Evolutionary conservation across 331 rosid genomes (phyloP).

Genomic region (Saraca asoca): DNA sequence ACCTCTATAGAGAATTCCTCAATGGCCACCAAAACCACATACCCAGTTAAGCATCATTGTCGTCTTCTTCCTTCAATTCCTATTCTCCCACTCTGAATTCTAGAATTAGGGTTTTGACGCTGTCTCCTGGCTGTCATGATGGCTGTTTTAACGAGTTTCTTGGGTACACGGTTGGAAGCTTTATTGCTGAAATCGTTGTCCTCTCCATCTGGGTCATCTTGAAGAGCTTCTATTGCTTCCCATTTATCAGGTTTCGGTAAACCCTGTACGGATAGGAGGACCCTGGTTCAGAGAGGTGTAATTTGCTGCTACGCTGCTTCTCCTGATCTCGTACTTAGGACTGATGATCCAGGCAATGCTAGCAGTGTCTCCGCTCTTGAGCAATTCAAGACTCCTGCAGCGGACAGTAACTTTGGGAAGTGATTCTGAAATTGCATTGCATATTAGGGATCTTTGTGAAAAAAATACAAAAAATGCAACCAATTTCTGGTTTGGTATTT

Average conservation of each 20-base stretch:
- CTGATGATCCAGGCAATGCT: slow-evolving; percentile 29
- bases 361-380: slow-evolving; percentile 69
- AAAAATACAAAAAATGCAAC: too few species aligned
- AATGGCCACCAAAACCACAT: too few species aligned
- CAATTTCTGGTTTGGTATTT: background rate
- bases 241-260: slow-evolving; percentile 37
- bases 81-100: slow-evolving; percentile 11
- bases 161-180: slow-evolving; percentile 70
- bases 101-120: slow-evolving; percentile 44
- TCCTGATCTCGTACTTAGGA: slow-evolving; percentile 47
- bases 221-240: slow-evolving; percentile 36
- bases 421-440: background rate
- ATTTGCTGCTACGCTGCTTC: slow-evolving; percentile 61
- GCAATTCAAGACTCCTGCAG: slow-evolving; percentile 83
- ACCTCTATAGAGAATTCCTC: too few species aligned
- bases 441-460: background rate
- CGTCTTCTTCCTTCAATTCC: background rate
- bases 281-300: slow-evolving; percentile 51
- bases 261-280: slow-evolving; percentile 38
- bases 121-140: slow-evolving; percentile 41
- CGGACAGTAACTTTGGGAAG: slow-evolving; percentile 52
- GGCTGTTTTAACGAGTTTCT: slow-evolving; percentile 78
- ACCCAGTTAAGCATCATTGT: background rate
- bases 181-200: slow-evolving; percentile 54
- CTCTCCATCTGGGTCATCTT: slow-evolving; percentile 41